Percentiles rank a stretch among this genome's conserved stretches.
These are phyloP conservation scores for Penstemon barbatus DNA, from an alignment of 257 asterid genomes.

Conservation along the genomic window DNA sequence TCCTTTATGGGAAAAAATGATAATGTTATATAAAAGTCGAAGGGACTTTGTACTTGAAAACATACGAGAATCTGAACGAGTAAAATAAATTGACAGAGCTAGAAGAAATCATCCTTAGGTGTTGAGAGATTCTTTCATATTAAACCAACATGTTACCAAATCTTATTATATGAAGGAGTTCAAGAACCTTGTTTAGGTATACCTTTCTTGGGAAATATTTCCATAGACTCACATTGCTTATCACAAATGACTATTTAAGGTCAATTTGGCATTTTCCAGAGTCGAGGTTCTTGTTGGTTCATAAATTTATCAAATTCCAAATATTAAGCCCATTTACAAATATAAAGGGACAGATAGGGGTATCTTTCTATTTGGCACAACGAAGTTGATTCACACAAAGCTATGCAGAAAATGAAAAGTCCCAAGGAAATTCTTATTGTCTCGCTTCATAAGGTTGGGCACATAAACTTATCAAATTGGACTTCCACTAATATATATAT, in stretches of 20 bases:
- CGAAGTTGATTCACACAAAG: not conserved
- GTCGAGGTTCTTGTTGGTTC: too few relatives aligned
- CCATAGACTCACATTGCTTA: too few relatives aligned
- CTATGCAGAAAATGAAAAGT: not conserved
- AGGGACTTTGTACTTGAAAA: not conserved
- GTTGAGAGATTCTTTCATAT: too few relatives aligned
- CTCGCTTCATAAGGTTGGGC: not conserved
- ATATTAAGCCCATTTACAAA: not conserved
- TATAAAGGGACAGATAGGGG: not conserved
- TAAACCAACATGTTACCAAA: too few relatives aligned
- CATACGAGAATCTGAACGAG: not conserved
- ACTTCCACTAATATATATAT: not conserved
- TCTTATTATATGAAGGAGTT: too few relatives aligned
- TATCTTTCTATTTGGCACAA: not conserved
- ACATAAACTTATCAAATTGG: not conserved
- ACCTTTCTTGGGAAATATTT: too few relatives aligned
- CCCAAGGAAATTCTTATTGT: not conserved
- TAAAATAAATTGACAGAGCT: not conserved
- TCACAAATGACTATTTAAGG: too few relatives aligned
- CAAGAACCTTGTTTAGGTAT: too few relatives aligned
- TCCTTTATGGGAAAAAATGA: constrained; percentile 43
- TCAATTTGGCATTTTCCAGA: too few relatives aligned
- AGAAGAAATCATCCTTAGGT: not conserved
- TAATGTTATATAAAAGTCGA: not conserved
- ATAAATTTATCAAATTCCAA: too few relatives aligned